A percentile compares a stretch with the other conserved stretches of the same genome.
These are phyloP conservation scores for Ogataea chonburiensis DNA, from an alignment of 805 yeast species.

Conservation along the genomic window DNA sequence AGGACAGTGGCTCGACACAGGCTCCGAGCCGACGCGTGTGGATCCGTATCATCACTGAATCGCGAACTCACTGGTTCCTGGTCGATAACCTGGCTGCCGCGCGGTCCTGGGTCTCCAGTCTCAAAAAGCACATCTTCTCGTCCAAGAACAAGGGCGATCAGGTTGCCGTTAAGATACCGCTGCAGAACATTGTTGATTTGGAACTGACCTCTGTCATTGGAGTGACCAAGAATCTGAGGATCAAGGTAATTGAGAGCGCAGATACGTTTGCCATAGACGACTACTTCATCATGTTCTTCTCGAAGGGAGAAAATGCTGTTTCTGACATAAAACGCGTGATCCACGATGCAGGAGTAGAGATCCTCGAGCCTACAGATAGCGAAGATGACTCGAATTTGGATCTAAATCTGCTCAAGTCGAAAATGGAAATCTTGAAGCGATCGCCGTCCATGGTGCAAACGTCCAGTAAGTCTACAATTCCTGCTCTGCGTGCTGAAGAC, in stretches of 20 bases:
- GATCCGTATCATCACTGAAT: constrained; percentile 59
- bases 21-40: constrained; percentile 37
- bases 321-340: constrained; percentile 41
- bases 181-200: constrained; percentile 61
- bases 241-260: constrained; percentile 60
- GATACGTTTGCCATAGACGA: constrained; percentile 62
- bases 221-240: constrained; percentile 51
- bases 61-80: constrained; percentile 58
- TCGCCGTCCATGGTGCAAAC: constrained; percentile 28
- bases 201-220: constrained; percentile 58
- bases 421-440: constrained; percentile 24
- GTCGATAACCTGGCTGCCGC: constrained; percentile 77
- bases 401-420: constrained; percentile 24
- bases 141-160: constrained; percentile 67
- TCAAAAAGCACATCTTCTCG: constrained; percentile 77
- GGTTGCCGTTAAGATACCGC: constrained; percentile 75
- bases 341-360: constrained; percentile 31
- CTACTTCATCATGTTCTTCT: constrained; percentile 66
- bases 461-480: constrained; percentile 11
- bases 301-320: constrained; percentile 44
- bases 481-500: constrained; percentile 6
- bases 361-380: constrained; percentile 24
- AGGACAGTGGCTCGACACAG: constrained; percentile 14
- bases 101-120: constrained; percentile 70
- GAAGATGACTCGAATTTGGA: constrained; percentile 23